Percentiles rank a stretch among this genome's conserved stretches.
Evolutionary conservation across 352 stramenopile genomes (phyloP).

Genomic region (Sclerospora graminicola): DNA sequence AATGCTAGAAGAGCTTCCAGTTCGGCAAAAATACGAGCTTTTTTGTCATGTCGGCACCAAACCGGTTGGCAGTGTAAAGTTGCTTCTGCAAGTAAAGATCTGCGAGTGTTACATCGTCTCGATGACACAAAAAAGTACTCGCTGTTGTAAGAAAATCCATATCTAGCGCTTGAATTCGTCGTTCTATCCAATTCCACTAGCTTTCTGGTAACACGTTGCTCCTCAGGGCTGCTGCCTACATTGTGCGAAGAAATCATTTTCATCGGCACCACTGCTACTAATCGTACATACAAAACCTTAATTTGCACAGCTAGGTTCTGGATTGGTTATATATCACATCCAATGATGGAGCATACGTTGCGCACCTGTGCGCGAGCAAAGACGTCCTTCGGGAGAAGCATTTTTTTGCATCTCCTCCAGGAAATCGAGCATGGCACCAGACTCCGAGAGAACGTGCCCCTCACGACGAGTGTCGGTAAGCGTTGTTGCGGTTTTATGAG

Average conservation of each 20-base stretch:
- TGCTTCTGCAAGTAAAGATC: slow-evolving; percentile 80
- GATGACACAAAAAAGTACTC: slow-evolving; percentile 55
- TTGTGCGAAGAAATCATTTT: not conserved
- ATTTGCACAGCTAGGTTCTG: slow-evolving; percentile 81
- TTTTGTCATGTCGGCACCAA: slow-evolving; percentile 84
- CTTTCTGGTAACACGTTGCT: slow-evolving; percentile 31
- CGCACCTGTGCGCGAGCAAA: no score
- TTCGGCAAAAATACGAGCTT: slow-evolving; percentile 59
- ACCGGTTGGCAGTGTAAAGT: slow-evolving; percentile 87
- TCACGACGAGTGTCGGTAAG: slow-evolving; percentile 27
- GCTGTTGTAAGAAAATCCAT: slow-evolving; percentile 39
- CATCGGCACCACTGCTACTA: no score
- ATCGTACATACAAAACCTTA: slow-evolving; percentile 22
- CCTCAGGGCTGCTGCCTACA: slow-evolving; percentile 30
- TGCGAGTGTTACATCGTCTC: no score
- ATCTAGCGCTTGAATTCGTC: slow-evolving; percentile 83
- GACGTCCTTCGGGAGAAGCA: no score
- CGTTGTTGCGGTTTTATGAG: slow-evolving; percentile 19
- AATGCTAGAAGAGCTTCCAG: slow-evolving; percentile 76
- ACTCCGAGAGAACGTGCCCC: slow-evolving; percentile 56
- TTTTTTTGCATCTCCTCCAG: slow-evolving; percentile 57
- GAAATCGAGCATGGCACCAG: slow-evolving; percentile 89
- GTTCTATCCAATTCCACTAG: slow-evolving; percentile 48
- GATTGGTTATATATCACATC: slow-evolving; percentile 67
- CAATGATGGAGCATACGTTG: no score